These are phyloP conservation scores for Fistulinella cinereoalba DNA, from an alignment of 1,284 basidiomycete species.

Conservation along the genomic window DNA sequence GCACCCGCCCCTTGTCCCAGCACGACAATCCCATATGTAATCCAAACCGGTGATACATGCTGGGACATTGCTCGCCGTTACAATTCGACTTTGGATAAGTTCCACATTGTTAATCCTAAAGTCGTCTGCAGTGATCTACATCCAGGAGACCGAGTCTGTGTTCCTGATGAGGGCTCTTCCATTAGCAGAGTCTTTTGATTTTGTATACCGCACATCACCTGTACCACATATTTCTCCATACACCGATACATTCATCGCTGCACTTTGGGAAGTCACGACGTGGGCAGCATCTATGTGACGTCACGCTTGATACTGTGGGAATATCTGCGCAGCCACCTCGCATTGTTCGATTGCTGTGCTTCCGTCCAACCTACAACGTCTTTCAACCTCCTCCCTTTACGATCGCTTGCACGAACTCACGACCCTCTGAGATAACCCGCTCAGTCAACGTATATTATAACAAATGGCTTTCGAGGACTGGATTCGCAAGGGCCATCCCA, in stretches of 20 bases:
- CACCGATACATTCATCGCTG: not conserved
- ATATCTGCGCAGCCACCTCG: slow-evolving; percentile 19
- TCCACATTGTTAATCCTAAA: slow-evolving; percentile 52
- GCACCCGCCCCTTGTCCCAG: slow-evolving; percentile 45
- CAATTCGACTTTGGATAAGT: slow-evolving; percentile 52
- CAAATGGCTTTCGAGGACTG: slow-evolving; percentile 34
- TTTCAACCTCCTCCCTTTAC: slow-evolving; percentile 10
- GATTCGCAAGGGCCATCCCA: slow-evolving; percentile 39
- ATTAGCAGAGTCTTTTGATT: slow-evolving; percentile 32
- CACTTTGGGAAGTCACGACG: too few relatives aligned
- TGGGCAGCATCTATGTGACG: slow-evolving; percentile 14
- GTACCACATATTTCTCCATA: slow-evolving; percentile 19
- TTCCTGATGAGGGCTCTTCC: slow-evolving; percentile 43
- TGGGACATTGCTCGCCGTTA: slow-evolving; percentile 59
- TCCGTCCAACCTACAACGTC: slow-evolving; percentile 1
- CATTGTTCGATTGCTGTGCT: slow-evolving; percentile 18
- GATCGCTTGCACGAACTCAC: slow-evolving; percentile 32
- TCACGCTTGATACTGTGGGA: slow-evolving; percentile 17
- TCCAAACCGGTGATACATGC: slow-evolving; percentile 65
- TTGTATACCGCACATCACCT: slow-evolving; percentile 13
- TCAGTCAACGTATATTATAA: slow-evolving; percentile 8
- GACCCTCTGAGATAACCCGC: slow-evolving; percentile 19
- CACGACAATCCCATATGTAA: slow-evolving; percentile 45
- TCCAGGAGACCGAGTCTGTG: slow-evolving; percentile 60
- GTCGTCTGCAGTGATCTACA: slow-evolving; percentile 56